phyloP scores from a whole-genome alignment of 768 basidiomycete species.

The Naematelia encephala region DNA sequence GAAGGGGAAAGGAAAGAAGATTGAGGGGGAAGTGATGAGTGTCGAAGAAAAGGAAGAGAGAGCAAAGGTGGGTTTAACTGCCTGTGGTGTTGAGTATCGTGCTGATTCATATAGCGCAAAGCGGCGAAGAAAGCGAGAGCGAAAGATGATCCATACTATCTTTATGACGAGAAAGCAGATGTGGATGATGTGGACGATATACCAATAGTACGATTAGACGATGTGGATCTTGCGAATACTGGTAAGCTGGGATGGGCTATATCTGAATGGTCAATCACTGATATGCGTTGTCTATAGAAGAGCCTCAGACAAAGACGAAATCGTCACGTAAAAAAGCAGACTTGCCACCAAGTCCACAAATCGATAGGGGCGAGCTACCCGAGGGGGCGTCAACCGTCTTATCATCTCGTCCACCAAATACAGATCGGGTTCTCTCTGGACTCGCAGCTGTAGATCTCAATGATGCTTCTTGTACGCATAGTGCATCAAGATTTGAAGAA shows the following conservation, averaged over 20 bases:
- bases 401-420: background rate
- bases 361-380: conserved; percentile 84
- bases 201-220: conserved; percentile 78
- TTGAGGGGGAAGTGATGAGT: conserved; percentile 22
- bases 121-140: conserved; percentile 71
- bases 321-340: conserved; percentile 13
- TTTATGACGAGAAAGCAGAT: conserved; percentile 57
- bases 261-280: background rate
- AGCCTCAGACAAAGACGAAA: background rate
- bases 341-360: conserved; percentile 15
- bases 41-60: background rate
- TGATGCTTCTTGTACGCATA: background rate
- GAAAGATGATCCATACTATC: conserved; percentile 87
- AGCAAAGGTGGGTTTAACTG: background rate
- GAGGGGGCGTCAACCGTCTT: conserved; percentile 50
- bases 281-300: background rate
- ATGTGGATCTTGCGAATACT: conserved; percentile 2
- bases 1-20: conserved; percentile 62
- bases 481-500: conserved; percentile 28
- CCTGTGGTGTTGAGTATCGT: background rate
- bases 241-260: background rate
- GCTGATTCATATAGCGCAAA: conserved; percentile 58
- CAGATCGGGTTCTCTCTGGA: conserved; percentile 10
- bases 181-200: conserved; percentile 68
- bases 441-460: conserved; percentile 16